Evolutionary conservation across 2,329 filamentous ascomycete species (phyloP).

Genomic region (Microdochium bolleyi): DNA sequence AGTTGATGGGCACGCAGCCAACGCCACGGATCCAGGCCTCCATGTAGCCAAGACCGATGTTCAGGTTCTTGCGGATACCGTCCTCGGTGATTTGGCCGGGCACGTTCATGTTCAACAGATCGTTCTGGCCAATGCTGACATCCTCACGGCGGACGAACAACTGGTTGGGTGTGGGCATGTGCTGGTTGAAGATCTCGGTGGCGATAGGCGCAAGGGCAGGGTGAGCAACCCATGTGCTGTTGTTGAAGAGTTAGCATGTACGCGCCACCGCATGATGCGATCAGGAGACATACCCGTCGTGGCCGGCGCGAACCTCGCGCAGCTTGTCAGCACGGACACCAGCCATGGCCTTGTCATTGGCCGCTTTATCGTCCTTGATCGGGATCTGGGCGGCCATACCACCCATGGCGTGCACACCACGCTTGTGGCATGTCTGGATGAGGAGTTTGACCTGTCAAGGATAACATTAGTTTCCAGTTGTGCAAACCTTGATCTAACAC

Average conservation of each 20-base stretch:
- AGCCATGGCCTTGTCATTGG: conserved; percentile 93
- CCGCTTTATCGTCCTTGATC: conserved; percentile 87
- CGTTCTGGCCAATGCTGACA: conserved; percentile 75
- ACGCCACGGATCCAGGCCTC: conserved; percentile 94
- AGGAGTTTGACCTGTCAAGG: conserved; percentile 63
- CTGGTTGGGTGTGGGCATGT: conserved; percentile 99
- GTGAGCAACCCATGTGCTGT: conserved; percentile 86
- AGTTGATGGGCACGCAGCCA: conserved; percentile 96
- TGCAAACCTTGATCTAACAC: no score
- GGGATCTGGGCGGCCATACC: conserved; percentile 99
- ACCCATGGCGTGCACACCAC: conserved; percentile 97
- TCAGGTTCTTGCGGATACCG: conserved; percentile 94
- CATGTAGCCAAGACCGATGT: conserved; percentile 96
- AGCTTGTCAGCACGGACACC: conserved; percentile 91
- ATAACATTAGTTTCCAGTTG: not conserved
- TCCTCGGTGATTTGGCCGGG: conserved; percentile 87
- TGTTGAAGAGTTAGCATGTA: not conserved
- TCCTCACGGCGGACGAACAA: conserved; percentile 87
- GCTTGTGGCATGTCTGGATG: conserved; percentile 95
- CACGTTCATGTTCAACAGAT: conserved; percentile 97
- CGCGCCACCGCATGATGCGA: not conserved
- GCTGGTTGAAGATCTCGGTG: conserved; percentile 87
- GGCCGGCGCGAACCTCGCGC: conserved; percentile 87
- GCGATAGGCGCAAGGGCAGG: conserved; percentile 85
- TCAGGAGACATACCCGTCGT: conserved; percentile 59